Evolutionary conservation across 1,284 basidiomycete species (phyloP).

Genomic region (Moniliella sp.): DNA sequence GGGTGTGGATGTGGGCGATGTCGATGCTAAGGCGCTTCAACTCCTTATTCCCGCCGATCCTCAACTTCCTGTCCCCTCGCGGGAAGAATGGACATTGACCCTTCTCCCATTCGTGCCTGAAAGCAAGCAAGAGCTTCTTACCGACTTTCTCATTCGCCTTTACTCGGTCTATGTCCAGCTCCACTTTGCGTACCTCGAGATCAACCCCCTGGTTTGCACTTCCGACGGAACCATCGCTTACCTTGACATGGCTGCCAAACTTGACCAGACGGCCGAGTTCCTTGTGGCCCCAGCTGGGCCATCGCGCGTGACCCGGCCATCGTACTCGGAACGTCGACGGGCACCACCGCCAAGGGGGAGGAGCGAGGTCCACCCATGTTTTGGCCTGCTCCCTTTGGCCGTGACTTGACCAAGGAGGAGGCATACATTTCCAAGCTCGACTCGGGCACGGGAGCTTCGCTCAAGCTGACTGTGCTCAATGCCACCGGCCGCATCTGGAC

Average conservation of each 20-base stretch:
- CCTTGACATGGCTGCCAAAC: slow-evolving; percentile 98
- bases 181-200: slow-evolving; percentile 79
- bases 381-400: slow-evolving; percentile 92
- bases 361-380: slow-evolving; percentile 70
- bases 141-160: slow-evolving; percentile 70
- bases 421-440: slow-evolving; percentile 98
- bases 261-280: slow-evolving; percentile 86
- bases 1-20: slow-evolving; percentile 94
- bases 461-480: slow-evolving; percentile 93
- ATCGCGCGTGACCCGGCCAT: slow-evolving; percentile 72
- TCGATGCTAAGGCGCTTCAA: slow-evolving; percentile 81
- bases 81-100: slow-evolving; percentile 41
- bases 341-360: slow-evolving; percentile 19
- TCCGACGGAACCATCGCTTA: slow-evolving; percentile 72
- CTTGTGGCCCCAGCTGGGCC: slow-evolving; percentile 94
- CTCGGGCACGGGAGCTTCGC: slow-evolving; percentile 81
- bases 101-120: slow-evolving; percentile 17
- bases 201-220: slow-evolving; percentile 90
- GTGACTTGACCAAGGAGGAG: slow-evolving; percentile 92
- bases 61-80: slow-evolving; percentile 51
- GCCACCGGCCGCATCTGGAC: slow-evolving; percentile 89
- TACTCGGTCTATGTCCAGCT: slow-evolving; percentile 86
- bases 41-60: slow-evolving; percentile 66
- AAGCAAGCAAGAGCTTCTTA: slow-evolving; percentile 24
- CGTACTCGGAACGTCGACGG: slow-evolving; percentile 34